Conservation (phyloP, 257 asterid genomes). For the Ehretia macrophylla region DNA sequence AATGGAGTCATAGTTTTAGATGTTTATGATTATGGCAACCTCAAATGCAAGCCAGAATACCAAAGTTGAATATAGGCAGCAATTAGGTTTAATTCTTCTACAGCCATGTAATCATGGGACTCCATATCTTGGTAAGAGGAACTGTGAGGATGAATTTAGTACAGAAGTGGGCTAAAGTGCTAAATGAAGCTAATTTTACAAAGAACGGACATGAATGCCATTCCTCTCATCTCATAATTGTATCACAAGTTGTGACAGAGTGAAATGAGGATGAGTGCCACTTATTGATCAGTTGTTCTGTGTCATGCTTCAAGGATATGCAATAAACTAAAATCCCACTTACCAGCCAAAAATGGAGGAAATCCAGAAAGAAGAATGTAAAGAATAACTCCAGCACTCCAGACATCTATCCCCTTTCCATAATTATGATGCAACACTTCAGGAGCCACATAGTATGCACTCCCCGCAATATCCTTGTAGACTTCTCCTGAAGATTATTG, state of each 20-base stretch:
- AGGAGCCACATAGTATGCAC: slow-evolving; percentile 44
- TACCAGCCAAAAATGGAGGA: slow-evolving; percentile 39
- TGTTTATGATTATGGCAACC: too few relatives aligned
- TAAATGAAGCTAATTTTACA: too few relatives aligned
- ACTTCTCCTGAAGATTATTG: slow-evolving; percentile 21
- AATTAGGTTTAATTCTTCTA: too few relatives aligned
- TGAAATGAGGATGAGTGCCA: not conserved
- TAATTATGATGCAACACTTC: slow-evolving; percentile 26
- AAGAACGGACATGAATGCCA: too few relatives aligned
- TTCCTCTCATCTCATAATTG: too few relatives aligned
- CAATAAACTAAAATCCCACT: not conserved
- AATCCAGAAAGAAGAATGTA: slow-evolving; percentile 39
- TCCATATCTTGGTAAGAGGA: too few relatives aligned
- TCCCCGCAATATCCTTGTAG: slow-evolving; percentile 31
- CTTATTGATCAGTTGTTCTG: not conserved
- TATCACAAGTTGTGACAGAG: too few relatives aligned
- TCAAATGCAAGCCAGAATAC: too few relatives aligned
- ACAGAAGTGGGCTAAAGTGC: too few relatives aligned
- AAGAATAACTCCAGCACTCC: slow-evolving; percentile 48
- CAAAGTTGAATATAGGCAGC: too few relatives aligned
- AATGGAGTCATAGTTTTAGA: not conserved
- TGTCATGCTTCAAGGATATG: not conserved
- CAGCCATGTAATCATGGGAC: too few relatives aligned
- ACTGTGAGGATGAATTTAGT: too few relatives aligned
- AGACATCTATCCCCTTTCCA: slow-evolving; percentile 38